phyloP scores from a whole-genome alignment of 2,329 filamentous ascomycete species.

The Colletotrichum lentis region DNA sequence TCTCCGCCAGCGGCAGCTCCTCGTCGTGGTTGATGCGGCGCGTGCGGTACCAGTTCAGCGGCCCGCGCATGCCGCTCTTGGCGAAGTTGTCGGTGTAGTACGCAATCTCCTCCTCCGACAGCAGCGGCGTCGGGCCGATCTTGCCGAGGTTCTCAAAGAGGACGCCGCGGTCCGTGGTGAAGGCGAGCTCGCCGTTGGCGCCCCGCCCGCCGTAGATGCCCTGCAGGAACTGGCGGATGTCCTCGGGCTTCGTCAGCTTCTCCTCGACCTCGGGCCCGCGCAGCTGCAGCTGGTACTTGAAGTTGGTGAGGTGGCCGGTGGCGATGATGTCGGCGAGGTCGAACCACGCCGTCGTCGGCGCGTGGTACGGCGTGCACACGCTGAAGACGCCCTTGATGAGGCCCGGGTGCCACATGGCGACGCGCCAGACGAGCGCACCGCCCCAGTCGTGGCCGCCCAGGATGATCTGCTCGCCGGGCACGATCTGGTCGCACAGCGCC shows the following conservation, averaged over 20 bases:
- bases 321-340: constrained; percentile 68
- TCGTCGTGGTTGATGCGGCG: constrained; percentile 78
- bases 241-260: constrained; percentile 63
- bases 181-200: constrained; percentile 62
- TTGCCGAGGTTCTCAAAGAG: constrained; percentile 68
- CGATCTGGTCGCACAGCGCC: constrained; percentile 68
- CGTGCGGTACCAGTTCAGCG: constrained; percentile 89
- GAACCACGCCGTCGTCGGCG: constrained; percentile 61
- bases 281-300: constrained; percentile 86
- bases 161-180: constrained; percentile 69
- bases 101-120: constrained; percentile 75
- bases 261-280: constrained; percentile 71
- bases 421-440: constrained; percentile 77
- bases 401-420: constrained; percentile 76
- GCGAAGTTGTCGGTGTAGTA: constrained; percentile 78
- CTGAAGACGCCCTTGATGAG: constrained; percentile 79
- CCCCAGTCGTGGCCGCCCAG: constrained; percentile 96
- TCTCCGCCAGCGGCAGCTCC: constrained; percentile 68
- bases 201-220: constrained; percentile 74
- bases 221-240: constrained; percentile 74
- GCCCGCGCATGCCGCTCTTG: constrained; percentile 78
- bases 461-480: constrained; percentile 66
- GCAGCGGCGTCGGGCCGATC: constrained; percentile 64
- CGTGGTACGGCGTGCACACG: constrained; percentile 78
- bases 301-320: constrained; percentile 67